These are phyloP conservation scores for Dryas drummondii DNA, from an alignment of 306 rosid genomes.

Conservation along the genomic window DNA sequence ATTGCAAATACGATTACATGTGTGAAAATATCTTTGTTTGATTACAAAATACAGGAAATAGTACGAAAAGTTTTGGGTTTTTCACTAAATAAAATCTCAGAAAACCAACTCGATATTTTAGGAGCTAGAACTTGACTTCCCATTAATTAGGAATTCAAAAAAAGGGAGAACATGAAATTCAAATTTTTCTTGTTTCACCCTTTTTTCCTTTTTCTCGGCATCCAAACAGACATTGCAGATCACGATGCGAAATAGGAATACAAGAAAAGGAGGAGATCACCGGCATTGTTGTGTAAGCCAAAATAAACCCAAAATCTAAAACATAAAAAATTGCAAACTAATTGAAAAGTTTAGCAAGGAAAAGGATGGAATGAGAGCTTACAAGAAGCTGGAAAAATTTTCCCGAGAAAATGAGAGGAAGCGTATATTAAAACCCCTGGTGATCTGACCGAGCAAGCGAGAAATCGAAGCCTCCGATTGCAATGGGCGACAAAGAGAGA, in stretches of 20 bases:
- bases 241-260: not conserved
- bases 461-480: not conserved
- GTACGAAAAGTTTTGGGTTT: not conserved
- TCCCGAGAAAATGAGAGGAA: not conserved
- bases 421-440: not conserved
- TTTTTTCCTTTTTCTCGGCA: not conserved
- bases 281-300: conserved; percentile 19
- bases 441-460: conserved; percentile 18
- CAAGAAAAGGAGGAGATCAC: not conserved
- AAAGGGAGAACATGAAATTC: not conserved
- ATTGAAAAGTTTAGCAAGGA: not conserved
- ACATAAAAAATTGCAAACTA: not conserved
- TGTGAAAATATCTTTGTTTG: too few species aligned
- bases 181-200: not conserved
- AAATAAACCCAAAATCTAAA: not conserved
- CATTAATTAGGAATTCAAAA: not conserved
- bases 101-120: not conserved
- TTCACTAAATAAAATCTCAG: not conserved
- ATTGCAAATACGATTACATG: not conserved
- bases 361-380: conserved; percentile 13
- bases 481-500: conserved; percentile 28
- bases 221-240: conserved; percentile 15
- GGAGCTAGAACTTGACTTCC: not conserved
- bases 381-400: conserved; percentile 30
- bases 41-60: too few species aligned